Evolutionary conservation across 2,329 filamentous ascomycete genomes (phyloP), one percentile per base, ranked within the genome.

Genomic region (Fusarium sp.): DNA sequence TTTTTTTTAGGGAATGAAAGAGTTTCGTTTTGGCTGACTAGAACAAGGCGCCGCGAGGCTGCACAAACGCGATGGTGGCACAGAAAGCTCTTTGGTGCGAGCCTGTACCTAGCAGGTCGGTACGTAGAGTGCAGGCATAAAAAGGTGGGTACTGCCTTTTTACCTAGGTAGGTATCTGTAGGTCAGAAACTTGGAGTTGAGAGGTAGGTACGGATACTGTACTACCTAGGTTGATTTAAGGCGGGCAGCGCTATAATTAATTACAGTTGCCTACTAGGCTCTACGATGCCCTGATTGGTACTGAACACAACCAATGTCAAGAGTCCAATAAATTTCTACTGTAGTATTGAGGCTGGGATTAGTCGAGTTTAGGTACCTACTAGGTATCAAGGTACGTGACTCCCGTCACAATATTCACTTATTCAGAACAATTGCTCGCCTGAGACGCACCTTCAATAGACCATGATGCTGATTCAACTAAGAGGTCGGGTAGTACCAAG

Each of bases 31-130:
- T 57, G 63, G 45, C 59, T 63, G 59, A 61, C 43, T 55, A 53
- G 43, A 56, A 48, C 57, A 42, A 71, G 68, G 68, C 68, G 57
- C 65, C 64, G 57, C 61, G 57, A 71, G 68, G 68, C 68, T 71
- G 68, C 68, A 71, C 56, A 59, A 71, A 71, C 68, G 68, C 54
- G 65, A 55, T 69, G 49, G 68, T 71, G 68, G 59, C 41, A 46
- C 51, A 50, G 65, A 62, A 47, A 37, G 20, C 21, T 37, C 18
- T 18, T 37, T n/a, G 34, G 16, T 37, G 34, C 34, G n/a, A 37
- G 34, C 34, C 34, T 18, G 18, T 37, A 37, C 34, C 16, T 18
- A 37, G 34, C 28, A 30, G 28, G 28, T 30, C 13, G 12, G 28
- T 30, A 30, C 28, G 28, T 14, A 30, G 28, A 30, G 18, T 51